Conservation (phyloP, 2,329 filamentous ascomycete genomes). For the Clonostachys solani region DNA sequence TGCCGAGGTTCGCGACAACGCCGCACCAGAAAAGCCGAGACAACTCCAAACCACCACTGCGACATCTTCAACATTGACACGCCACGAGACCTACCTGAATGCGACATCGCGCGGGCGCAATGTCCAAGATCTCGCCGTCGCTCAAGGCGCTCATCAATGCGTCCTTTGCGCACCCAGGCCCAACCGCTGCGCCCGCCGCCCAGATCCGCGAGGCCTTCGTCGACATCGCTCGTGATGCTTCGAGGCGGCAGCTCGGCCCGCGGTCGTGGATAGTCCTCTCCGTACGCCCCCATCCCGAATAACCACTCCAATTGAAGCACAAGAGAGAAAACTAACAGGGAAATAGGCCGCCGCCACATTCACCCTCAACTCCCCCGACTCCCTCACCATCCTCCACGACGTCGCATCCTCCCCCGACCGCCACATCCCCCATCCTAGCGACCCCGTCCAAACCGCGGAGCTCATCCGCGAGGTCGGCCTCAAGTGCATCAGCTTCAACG, state of each 20-base stretch:
- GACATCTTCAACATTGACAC: too few relatives aligned
- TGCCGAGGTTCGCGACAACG: too few relatives aligned
- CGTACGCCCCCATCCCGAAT: conserved; percentile 28
- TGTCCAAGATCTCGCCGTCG: conserved; percentile 69
- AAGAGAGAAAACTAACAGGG: too few relatives aligned
- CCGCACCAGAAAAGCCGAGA: too few relatives aligned
- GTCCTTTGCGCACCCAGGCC: conserved; percentile 60
- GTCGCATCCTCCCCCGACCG: conserved; percentile 27
- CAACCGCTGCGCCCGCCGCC: conserved; percentile 59
- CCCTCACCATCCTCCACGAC: conserved; percentile 59
- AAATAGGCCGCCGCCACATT: conserved; percentile 72
- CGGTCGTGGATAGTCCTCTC: conserved; percentile 67
- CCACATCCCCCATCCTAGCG: conserved; percentile 1
- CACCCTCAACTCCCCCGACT: conserved; percentile 81
- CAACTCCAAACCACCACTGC: too few relatives aligned
- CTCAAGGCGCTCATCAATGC: conserved; percentile 73
- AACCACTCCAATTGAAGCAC: background rate
- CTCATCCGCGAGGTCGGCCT: conserved; percentile 72
- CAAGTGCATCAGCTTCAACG: conserved; percentile 77
- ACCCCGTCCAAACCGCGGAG: conserved; percentile 51
- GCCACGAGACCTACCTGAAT: too few relatives aligned
- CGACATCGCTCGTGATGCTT: conserved; percentile 59
- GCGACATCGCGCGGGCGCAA: conserved; percentile 19
- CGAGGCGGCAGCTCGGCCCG: conserved; percentile 52
- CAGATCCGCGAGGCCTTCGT: conserved; percentile 52